phyloP scores from a whole-genome alignment of 2,329 filamentous ascomycete genomes.

The Microthyrium microscopicum region DNA sequence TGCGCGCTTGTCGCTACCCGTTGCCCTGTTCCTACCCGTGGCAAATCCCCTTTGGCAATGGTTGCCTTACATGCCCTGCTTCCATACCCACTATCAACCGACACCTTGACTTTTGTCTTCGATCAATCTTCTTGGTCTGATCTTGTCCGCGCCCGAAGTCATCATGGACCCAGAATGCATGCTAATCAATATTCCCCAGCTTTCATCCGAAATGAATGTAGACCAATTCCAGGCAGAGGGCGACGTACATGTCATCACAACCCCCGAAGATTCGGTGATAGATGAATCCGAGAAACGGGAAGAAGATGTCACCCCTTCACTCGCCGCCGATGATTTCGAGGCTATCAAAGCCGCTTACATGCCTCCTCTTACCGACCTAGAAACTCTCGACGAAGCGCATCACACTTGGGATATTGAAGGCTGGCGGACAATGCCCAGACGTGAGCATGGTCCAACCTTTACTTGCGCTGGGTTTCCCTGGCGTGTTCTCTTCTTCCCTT shows the following conservation, averaged over 20 bases:
- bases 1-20: too few relatives aligned
- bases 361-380: slow-evolving; percentile 60
- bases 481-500: slow-evolving; percentile 91
- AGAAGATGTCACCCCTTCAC: slow-evolving; percentile 34
- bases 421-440: slow-evolving; percentile 62
- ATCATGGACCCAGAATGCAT: slow-evolving; percentile 23
- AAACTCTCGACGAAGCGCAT: slow-evolving; percentile 57
- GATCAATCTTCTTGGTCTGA: too few relatives aligned
- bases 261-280: slow-evolving; percentile 32
- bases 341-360: slow-evolving; percentile 73
- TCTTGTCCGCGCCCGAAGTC: neutral
- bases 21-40: too few relatives aligned
- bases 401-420: slow-evolving; percentile 78
- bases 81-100: too few relatives aligned
- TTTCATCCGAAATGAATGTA: slow-evolving; percentile 38
- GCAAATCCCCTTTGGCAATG: too few relatives aligned
- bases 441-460: slow-evolving; percentile 78
- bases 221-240: slow-evolving; percentile 47
- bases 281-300: too few relatives aligned
- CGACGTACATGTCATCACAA: slow-evolving; percentile 44
- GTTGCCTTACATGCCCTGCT: too few relatives aligned
- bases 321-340: slow-evolving; percentile 48
- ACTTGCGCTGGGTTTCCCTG: slow-evolving; percentile 76
- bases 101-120: too few relatives aligned
- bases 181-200: neutral